These are phyloP conservation scores for Apiospora pterosperma DNA, from an alignment of 2,329 filamentous ascomycete species.

Conservation along the genomic window DNA sequence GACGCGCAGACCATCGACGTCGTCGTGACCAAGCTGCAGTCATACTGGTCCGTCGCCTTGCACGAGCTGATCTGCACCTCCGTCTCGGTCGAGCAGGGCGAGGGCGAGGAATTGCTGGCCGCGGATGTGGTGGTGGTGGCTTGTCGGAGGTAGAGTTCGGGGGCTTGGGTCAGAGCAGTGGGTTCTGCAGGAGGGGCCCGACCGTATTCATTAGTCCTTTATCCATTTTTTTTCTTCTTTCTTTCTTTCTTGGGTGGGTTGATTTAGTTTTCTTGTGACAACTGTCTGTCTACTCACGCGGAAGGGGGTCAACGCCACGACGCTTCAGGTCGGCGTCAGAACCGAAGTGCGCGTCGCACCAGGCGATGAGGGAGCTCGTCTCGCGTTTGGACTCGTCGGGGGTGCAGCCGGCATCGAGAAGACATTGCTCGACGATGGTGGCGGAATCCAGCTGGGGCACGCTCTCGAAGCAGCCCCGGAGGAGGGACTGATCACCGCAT, in stretches of 20 bases:
- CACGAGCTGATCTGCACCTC: constrained; percentile 35
- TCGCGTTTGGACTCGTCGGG: constrained; percentile 31
- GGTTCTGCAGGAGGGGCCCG: not conserved
- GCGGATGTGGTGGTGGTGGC: constrained; percentile 9
- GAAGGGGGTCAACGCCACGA: constrained; percentile 1
- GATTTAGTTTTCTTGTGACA: not conserved
- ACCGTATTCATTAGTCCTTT: not conserved
- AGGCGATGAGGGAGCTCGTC: constrained; percentile 27
- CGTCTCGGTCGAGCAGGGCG: constrained; percentile 27
- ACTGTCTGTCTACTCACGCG: not conserved
- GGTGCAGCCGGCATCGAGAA: constrained; percentile 33
- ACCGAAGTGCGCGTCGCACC: constrained; percentile 22
- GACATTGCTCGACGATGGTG: constrained; percentile 35
- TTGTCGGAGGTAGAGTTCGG: not conserved
- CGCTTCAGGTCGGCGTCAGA: not conserved
- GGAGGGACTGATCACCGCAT: constrained; percentile 40
- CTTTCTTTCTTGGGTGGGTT: not conserved
- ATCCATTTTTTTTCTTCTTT: not conserved
- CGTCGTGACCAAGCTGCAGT: constrained; percentile 36
- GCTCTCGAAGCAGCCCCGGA: constrained; percentile 39
- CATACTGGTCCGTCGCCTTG: constrained; percentile 31
- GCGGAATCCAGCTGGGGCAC: constrained; percentile 26
- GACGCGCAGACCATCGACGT: constrained; percentile 37
- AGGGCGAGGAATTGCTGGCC: constrained; percentile 4
- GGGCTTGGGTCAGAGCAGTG: not conserved